phyloP scores from a whole-genome alignment of 2,329 filamentous ascomycete genomes.

The Fusarium zealandicum region DNA sequence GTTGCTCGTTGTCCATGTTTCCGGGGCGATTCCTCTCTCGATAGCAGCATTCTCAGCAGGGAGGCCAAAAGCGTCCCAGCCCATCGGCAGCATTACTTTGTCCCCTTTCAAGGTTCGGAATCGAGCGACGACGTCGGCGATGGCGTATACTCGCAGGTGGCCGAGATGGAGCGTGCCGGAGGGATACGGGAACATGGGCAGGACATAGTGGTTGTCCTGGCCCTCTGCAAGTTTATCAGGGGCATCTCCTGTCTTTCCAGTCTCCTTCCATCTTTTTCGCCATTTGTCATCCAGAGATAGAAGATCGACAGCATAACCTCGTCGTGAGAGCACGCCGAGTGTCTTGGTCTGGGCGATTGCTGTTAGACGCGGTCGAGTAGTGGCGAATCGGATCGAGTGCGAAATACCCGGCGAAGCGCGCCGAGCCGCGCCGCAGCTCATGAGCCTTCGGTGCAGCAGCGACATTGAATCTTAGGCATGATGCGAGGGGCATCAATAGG shows the following conservation, averaged over 20 bases:
- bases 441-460: slow-evolving; percentile 41
- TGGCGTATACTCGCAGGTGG: slow-evolving; percentile 87
- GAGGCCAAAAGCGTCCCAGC: slow-evolving; percentile 92
- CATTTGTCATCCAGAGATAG: slow-evolving; percentile 58
- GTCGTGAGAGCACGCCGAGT: slow-evolving; percentile 26
- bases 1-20: slow-evolving; percentile 79
- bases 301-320: slow-evolving; percentile 56
- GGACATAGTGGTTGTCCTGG: slow-evolving; percentile 67
- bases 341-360: slow-evolving; percentile 15
- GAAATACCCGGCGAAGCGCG: slow-evolving; percentile 17
- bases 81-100: slow-evolving; percentile 85
- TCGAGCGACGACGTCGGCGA: slow-evolving; percentile 83
- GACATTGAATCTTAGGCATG: slow-evolving; percentile 43
- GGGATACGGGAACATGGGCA: slow-evolving; percentile 94
- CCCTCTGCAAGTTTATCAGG: slow-evolving; percentile 25
- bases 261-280: slow-evolving; percentile 54
- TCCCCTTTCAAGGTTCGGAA: slow-evolving; percentile 78
- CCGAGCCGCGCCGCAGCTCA: slow-evolving; percentile 37
- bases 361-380: slow-evolving; percentile 22
- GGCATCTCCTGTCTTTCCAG: slow-evolving; percentile 1
- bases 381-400: slow-evolving; percentile 18
- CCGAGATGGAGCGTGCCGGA: slow-evolving; percentile 87
- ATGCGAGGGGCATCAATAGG: slow-evolving; percentile 27
- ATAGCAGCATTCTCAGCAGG: slow-evolving; percentile 93
- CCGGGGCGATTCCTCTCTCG: slow-evolving; percentile 79